Evolutionary conservation across 1,139 yeast species (phyloP), one percentile per base, ranked within the genome.

Genomic region (Lodderomyces jiufengensis): DNA sequence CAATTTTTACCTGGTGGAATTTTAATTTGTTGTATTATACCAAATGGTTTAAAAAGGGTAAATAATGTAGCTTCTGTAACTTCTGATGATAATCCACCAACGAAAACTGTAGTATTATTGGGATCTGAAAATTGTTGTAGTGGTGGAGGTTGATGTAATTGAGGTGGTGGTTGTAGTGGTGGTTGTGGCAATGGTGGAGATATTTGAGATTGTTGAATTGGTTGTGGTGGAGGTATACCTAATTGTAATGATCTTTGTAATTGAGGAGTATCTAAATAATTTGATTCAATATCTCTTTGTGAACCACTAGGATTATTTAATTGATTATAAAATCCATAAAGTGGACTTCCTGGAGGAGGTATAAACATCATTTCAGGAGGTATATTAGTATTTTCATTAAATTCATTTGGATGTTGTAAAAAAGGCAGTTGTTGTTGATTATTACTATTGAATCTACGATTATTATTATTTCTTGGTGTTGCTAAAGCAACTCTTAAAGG

Each of bases 1-100:
- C 97, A 88, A 39, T 94, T 94, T 55, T 88, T 88, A 11, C 95
- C 95, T 4, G 83, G 80, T 8, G 96, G 96, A 34, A 88, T 85
- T 55, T 87, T 86, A 35, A 88, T 92, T 51, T 84, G 87, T 38
- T 82, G 76, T 45, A 90, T 84, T 36, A 75, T 74, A 21, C 97
- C 97, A 65, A 85, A 90, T 10, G 94, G 86, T 50, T 80, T 80
- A 62, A 88, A 88, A 35, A 83, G 70, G 4, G 84, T 68, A 46
- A 80, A 74, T 34, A 90, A 63, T 27, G 88, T 85, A 34, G 80
- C 83, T 52, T 87, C 97, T 11, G 78, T 70, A 20, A 86, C 88
- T 35, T 80, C 79, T 14, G 81, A 69, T 7, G 92, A 80, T 32
- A 88, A 63, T 0, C 97, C 97, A 18, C 97, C 97, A 15, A 88